phyloP scores from a whole-genome alignment of 2,329 filamentous ascomycete species.

The Penicillium sp. region DNA sequence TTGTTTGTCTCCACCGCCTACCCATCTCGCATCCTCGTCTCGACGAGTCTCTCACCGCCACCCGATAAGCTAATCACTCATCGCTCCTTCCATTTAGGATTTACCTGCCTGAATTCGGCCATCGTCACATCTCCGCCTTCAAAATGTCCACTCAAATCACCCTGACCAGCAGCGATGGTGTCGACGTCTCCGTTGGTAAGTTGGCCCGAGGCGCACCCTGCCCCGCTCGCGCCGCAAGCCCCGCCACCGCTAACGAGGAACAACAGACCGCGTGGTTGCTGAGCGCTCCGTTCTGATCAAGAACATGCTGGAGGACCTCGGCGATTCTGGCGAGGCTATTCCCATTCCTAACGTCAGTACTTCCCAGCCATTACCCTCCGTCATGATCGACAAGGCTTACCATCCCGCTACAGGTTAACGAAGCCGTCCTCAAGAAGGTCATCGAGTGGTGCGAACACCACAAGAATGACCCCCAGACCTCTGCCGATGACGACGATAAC shows the following conservation, averaged over 20 bases:
- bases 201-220: constrained; percentile 6
- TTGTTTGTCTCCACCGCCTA: background rate
- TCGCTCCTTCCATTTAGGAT: background rate
- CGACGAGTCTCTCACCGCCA: background rate
- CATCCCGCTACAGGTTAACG: constrained; percentile 67
- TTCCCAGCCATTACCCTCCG: background rate
- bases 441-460: constrained; percentile 98
- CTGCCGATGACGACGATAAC: constrained; percentile 84
- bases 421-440: constrained; percentile 91
- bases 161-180: constrained; percentile 54
- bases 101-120: background rate
- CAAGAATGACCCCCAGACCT: constrained; percentile 79
- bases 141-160: constrained; percentile 37
- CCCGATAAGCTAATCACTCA: background rate
- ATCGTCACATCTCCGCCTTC: background rate
- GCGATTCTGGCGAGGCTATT: constrained; percentile 62
- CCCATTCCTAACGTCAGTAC: constrained; percentile 65
- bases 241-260: background rate
- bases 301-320: constrained; percentile 96
- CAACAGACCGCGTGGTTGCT: constrained; percentile 74
- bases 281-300: constrained; percentile 95
- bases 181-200: constrained; percentile 54
- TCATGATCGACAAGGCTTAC: background rate
- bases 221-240: background rate
- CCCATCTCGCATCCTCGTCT: background rate